Evolutionary conservation across 371 early-diverging fungal species (phyloP), one percentile per base, ranked within the genome.

Genomic region (Mycotypha africana): DNA sequence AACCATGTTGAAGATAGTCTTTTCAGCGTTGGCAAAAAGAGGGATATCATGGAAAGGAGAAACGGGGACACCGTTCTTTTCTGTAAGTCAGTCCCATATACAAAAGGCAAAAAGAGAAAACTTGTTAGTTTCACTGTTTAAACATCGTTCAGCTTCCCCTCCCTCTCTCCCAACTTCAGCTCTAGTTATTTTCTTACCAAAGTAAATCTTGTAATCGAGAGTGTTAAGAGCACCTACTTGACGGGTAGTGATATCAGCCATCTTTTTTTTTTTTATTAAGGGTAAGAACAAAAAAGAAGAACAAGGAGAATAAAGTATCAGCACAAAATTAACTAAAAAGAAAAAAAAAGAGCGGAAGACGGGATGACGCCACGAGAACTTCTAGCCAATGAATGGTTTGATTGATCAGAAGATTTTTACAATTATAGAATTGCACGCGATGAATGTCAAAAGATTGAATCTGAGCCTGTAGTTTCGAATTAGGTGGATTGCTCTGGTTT

Each of bases 31-130:
- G 51, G 85, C 86, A 45, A 78, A 85, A 21, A 91, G 74, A 20
- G 94, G 92, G 45, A 97, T 91, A 70, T 94, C 95, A 73, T 96
- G 96, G 81, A 95, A 93, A 39, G 93, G 90, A 28, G 95, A 93
- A 38, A 95, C 75, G 33, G 60, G 60, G 17, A 51, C 47, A 51
- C 60, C 60, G 47, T 60, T 61, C 65, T 61, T 61, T 47, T 64
- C 60, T 64, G 19, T 28, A 26, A 23, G 38, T 35, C n/a, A n/a
- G n/a, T n/a, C n/a, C n/a, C n/a, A n/a, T n/a, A n/a, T n/a, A n/a
- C n/a, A n/a, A n/a, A n/a, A n/a, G n/a, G n/a, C n/a, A n/a, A n/a
- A n/a, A n/a, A n/a, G n/a, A n/a, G n/a, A n/a, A n/a, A n/a, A n/a
- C n/a, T n/a, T n/a, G n/a, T n/a, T n/a, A n/a, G n/a, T n/a, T n/a